Percentiles rank a stretch among this genome's conserved stretches.
Evolutionary conservation across 2,329 filamentous ascomycete species (phyloP).

Genomic region (Scedosporium dehoogii): DNA sequence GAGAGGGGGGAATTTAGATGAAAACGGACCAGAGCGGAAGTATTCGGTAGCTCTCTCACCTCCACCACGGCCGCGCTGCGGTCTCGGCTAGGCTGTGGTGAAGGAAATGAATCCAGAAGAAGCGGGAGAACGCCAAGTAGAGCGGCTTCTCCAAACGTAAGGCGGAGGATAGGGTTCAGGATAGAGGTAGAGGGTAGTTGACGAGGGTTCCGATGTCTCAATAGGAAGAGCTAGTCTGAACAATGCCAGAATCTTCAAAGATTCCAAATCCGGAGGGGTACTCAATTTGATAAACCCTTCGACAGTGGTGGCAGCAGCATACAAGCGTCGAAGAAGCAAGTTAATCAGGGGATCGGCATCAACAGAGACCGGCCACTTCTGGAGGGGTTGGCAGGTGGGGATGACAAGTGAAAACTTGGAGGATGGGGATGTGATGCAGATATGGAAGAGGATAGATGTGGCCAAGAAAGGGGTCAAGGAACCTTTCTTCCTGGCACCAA

Average conservation of each 20-base stretch:
- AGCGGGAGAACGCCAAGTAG: background rate
- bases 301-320: background rate
- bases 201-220: background rate
- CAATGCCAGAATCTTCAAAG: background rate
- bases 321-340: background rate
- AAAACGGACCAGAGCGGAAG: no score
- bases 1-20: background rate
- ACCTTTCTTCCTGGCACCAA: background rate
- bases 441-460: background rate
- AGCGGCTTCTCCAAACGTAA: background rate
- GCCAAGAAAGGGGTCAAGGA: background rate
- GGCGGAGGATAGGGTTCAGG: background rate
- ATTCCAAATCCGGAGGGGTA: background rate
- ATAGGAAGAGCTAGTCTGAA: background rate
- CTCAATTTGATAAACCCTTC: background rate
- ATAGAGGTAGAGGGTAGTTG: background rate
- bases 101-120: background rate
- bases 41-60: background rate
- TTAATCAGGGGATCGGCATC: background rate
- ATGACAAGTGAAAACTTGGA: conserved; percentile 3
- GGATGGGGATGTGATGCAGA: background rate
- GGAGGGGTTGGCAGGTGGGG: conserved; percentile 1
- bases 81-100: background rate
- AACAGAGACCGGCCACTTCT: background rate
- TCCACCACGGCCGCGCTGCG: background rate